Evolutionary conservation across 805 yeast genomes (phyloP).

Genomic region (Maudiozyma saulgeensis): DNA sequence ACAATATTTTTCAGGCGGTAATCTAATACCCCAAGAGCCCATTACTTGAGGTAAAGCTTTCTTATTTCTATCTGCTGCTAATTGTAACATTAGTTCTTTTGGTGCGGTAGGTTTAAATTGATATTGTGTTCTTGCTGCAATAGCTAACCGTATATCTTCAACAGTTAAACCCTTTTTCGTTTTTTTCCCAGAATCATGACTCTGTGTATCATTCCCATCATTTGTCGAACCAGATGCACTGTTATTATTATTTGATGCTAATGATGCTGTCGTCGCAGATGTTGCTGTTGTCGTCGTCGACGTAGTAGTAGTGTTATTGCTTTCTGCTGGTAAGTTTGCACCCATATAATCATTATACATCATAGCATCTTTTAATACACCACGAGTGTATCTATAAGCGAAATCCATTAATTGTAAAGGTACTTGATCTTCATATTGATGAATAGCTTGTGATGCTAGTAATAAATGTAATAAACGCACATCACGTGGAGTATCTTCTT

Average conservation of each 20-base stretch:
- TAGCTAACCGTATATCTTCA: conserved; percentile 86
- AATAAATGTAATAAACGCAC: conserved; percentile 83
- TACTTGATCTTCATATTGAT: conserved; percentile 88
- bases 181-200: not conserved
- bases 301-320: not conserved
- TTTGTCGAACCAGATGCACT: not conserved
- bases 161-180: conserved; percentile 48
- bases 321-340: conserved; percentile 5
- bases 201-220: not conserved
- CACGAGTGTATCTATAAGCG: conserved; percentile 81
- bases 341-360: conserved; percentile 77
- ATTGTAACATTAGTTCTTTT: conserved; percentile 77
- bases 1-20: conserved; percentile 97
- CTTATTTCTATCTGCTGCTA: conserved; percentile 87
- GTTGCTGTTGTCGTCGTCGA: not conserved
- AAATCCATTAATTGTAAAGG: conserved; percentile 95
- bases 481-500: conserved; percentile 61
- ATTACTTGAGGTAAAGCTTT: conserved; percentile 85
- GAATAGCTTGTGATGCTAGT: conserved; percentile 87
- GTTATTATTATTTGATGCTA: not conserved
- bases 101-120: conserved; percentile 92
- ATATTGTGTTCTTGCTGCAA: conserved; percentile 87
- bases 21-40: conserved; percentile 81
- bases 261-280: not conserved
- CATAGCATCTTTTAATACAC: conserved; percentile 82